These are phyloP conservation scores for Pyrenochaeta sp. DNA, from an alignment of 2,329 filamentous ascomycete species.

Conservation along the genomic window DNA sequence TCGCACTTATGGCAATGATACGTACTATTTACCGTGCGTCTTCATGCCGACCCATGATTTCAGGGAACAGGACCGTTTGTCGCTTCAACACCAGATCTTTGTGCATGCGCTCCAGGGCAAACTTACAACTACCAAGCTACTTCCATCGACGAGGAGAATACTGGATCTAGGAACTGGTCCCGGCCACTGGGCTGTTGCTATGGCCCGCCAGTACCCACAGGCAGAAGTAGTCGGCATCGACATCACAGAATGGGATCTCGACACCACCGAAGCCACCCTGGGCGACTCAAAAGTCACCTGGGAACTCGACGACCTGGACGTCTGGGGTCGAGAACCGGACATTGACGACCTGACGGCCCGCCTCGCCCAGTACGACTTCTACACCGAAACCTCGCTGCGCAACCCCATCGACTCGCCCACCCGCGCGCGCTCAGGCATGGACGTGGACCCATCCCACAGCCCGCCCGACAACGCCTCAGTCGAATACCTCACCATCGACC, in stretches of 20 bases:
- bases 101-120: slow-evolving; percentile 50
- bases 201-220: slow-evolving; percentile 53
- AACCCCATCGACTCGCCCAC: slow-evolving; percentile 24
- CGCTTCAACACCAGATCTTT: slow-evolving; percentile 69
- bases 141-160: slow-evolving; percentile 35
- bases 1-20: slow-evolving; percentile 66
- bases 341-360: slow-evolving; percentile 33
- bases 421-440: slow-evolving; percentile 6
- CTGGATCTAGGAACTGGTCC: slow-evolving; percentile 58
- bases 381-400: slow-evolving; percentile 29
- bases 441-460: slow-evolving; percentile 6
- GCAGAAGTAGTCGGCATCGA: slow-evolving; percentile 60
- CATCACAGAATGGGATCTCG: slow-evolving; percentile 58
- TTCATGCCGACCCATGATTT: slow-evolving; percentile 55
- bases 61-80: slow-evolving; percentile 67
- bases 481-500: slow-evolving; percentile 31
- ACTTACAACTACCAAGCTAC: slow-evolving; percentile 44
- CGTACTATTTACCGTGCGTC: slow-evolving; percentile 69
- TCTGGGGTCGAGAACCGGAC: slow-evolving; percentile 39
- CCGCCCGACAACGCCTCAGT: slow-evolving; percentile 25
- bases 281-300: slow-evolving; percentile 37
- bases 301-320: slow-evolving; percentile 49
- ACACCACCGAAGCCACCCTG: slow-evolving; percentile 53
- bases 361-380: slow-evolving; percentile 33
- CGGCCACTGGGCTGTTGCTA: slow-evolving; percentile 59